Percentiles rank a stretch among this genome's conserved stretches.
Evolutionary conservation across 2,329 filamentous ascomycete species (phyloP).

Genomic region (Talaromyces albobiverticillius): DNA sequence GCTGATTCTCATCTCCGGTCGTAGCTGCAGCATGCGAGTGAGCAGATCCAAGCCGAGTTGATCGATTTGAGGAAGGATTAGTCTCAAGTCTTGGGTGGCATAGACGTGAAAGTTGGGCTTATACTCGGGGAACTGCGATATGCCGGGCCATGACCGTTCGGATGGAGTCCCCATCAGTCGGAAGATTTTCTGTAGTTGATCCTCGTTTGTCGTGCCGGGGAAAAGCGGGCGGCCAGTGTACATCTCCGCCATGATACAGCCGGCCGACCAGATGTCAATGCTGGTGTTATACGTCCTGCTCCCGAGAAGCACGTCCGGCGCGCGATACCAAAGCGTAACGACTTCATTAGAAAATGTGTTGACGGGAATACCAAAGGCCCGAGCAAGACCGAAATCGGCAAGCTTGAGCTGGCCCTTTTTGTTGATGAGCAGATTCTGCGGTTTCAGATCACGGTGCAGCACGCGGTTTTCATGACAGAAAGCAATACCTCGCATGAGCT

Average conservation of each 20-base stretch:
- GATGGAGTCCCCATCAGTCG: slow-evolving; percentile 97
- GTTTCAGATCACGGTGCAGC: slow-evolving; percentile 91
- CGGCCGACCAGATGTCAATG: slow-evolving; percentile 98
- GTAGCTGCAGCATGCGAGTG: slow-evolving; percentile 84
- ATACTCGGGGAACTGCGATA: slow-evolving; percentile 95
- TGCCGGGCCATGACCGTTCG: slow-evolving; percentile 92
- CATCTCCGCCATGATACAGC: slow-evolving; percentile 99
- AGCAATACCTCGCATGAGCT: slow-evolving; percentile 89
- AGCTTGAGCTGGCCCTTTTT: slow-evolving; percentile 86
- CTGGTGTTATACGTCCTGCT: slow-evolving; percentile 98
- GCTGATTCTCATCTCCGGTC: slow-evolving; percentile 86
- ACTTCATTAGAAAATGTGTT: slow-evolving; percentile 99
- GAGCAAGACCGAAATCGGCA: slow-evolving; percentile 88
- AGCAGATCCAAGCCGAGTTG: slow-evolving; percentile 81
- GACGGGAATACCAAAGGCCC: slow-evolving; percentile 93
- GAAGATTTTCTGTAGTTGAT: slow-evolving; percentile 96
- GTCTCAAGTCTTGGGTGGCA: slow-evolving; percentile 82
- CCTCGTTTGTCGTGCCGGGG: slow-evolving; percentile 96
- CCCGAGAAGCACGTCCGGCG: slow-evolving; percentile 90
- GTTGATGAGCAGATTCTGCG: slow-evolving; percentile 95
- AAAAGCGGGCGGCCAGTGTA: slow-evolving; percentile 94
- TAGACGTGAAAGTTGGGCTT: slow-evolving; percentile 94
- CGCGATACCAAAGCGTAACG: slow-evolving; percentile 95
- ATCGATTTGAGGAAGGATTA: slow-evolving; percentile 88
- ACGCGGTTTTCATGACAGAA: slow-evolving; percentile 98